Evolutionary conservation across 2,329 filamentous ascomycete genomes (phyloP).

Genomic region (Paraphoma sp.): DNA sequence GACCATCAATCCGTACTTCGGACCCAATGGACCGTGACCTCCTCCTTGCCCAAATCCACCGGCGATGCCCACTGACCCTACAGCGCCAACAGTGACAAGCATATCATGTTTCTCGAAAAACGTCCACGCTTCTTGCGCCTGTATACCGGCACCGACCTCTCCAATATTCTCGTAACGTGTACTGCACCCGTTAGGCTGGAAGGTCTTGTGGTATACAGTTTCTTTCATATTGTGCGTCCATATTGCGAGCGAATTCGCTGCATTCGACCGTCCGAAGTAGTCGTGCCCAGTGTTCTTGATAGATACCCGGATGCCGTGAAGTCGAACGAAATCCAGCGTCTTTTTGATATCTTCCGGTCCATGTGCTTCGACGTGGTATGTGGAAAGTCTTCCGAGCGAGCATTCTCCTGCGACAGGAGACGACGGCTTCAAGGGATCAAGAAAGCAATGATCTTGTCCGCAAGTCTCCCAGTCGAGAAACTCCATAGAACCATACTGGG

Average conservation of each 20-base stretch:
- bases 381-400: slow-evolving; percentile 41
- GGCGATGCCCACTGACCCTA: slow-evolving; percentile 58
- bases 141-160: slow-evolving; percentile 42
- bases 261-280: slow-evolving; percentile 43
- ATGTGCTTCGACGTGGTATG: slow-evolving; percentile 41
- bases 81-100: slow-evolving; percentile 45
- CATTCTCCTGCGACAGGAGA: slow-evolving; percentile 34
- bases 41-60: slow-evolving; percentile 55
- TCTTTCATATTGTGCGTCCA: slow-evolving; percentile 47
- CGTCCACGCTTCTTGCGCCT: slow-evolving; percentile 45
- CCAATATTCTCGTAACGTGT: slow-evolving; percentile 40
- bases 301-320: slow-evolving; percentile 41
- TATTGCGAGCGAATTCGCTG: slow-evolving; percentile 42
- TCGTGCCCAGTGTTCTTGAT: slow-evolving; percentile 49
- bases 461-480: slow-evolving; percentile 46
- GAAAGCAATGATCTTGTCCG: slow-evolving; percentile 36
- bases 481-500: slow-evolving; percentile 43
- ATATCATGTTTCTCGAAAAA: slow-evolving; percentile 42
- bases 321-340: slow-evolving; percentile 35
- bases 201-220: slow-evolving; percentile 31
- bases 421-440: slow-evolving; percentile 34
- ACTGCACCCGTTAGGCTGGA: slow-evolving; percentile 33
- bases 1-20: slow-evolving; percentile 51
- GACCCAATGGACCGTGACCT: slow-evolving; percentile 62
- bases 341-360: slow-evolving; percentile 33